Conservation (phyloP, 345 rosid species). For the Mallotus nudiflorus region DNA sequence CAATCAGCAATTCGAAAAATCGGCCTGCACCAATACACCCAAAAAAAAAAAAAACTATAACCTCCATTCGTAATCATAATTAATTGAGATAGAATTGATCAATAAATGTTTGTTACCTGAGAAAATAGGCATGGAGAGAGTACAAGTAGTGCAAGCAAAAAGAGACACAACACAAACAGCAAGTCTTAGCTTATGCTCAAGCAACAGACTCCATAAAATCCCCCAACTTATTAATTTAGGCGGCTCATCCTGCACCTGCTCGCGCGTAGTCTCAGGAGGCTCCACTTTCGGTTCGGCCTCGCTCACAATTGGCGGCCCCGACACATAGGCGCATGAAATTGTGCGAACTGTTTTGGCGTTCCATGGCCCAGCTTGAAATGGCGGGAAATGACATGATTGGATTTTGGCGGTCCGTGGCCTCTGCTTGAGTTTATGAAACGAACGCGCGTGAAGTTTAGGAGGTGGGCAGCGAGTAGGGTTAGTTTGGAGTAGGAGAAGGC, state of each 20-base stretch:
- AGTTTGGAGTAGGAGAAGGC: slow-evolving; percentile 39
- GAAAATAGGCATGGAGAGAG: slow-evolving; percentile 87
- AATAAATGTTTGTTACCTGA: slow-evolving; percentile 62
- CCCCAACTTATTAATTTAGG: slow-evolving; percentile 59
- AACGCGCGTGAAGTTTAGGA: slow-evolving; percentile 20
- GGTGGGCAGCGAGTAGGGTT: slow-evolving; percentile 30
- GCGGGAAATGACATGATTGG: slow-evolving; percentile 36
- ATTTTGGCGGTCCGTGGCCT: background rate
- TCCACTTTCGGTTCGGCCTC: slow-evolving; percentile 54
- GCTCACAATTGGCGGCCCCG: slow-evolving; percentile 64
- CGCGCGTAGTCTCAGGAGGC: slow-evolving; percentile 25
- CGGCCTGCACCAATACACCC: slow-evolving; percentile 44
- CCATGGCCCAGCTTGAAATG: slow-evolving; percentile 28
- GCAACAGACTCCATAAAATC: slow-evolving; percentile 59
- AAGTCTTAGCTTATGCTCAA: slow-evolving; percentile 60
- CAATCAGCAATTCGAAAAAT: slow-evolving; percentile 84
- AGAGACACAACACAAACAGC: slow-evolving; percentile 51
- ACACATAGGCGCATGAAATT: slow-evolving; percentile 57
- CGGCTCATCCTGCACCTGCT: slow-evolving; percentile 31
- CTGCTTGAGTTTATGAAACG: slow-evolving; percentile 8
- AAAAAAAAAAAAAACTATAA: background rate
- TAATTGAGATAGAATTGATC: too few relatives aligned
- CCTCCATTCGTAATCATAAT: too few relatives aligned
- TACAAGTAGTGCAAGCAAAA: slow-evolving; percentile 68
- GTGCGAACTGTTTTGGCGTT: slow-evolving; percentile 11